Base-by-base conservation (phyloP, 768 basidiomycete genomes). In the Kwoniella dendrophila region DNA sequence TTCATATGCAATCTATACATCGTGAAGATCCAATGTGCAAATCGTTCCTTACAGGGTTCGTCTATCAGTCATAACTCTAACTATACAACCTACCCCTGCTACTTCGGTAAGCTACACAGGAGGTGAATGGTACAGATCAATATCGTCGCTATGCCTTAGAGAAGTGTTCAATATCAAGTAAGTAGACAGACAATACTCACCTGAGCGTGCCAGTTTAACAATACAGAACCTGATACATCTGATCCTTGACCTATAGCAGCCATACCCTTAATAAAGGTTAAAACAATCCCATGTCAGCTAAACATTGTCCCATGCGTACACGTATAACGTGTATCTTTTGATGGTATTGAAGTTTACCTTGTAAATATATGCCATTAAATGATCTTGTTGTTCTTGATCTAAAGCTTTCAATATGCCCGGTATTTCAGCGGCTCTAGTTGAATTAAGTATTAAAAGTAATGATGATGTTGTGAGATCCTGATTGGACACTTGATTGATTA, bases 311-410 rank as follows among this genome's bases (percentile, higher is more conserved):
- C n/a, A n/a, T 16, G 34, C 34, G 34, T 36, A 16, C 49, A 51
- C 30, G 7, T 14, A 6, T 22, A 14, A 26, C 11, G 48, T 4
- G 34, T 7, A 8, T 36, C 34, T 16, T 34, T 32, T 54, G 38
- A 6, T 22, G 40, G 33, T 20, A 30, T 20, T 4, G 4, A 20
- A 5, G 14, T 12, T 26, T 30, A 77, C 78, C 68, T 98, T 98
- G 85, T 97, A 98, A 16, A 98, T 82, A 75, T 95, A 98, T 77
- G 94, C 95, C 95, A 96, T 98, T 56, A 97, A 83, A 32, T 88
- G 90, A 74, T 96, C 95, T 53, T 81, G 79, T 47, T 80, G 77
- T 0, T 68, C 66, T 2, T 68, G 68, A 11, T 63, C 62, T 30
- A 97, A 83, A 0, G 83, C 78, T 72, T 87, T 89, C 77, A 96